Base-by-base conservation (phyloP, 495 filamentous ascomycete species). In the Aspergillus cristatus region DNA sequence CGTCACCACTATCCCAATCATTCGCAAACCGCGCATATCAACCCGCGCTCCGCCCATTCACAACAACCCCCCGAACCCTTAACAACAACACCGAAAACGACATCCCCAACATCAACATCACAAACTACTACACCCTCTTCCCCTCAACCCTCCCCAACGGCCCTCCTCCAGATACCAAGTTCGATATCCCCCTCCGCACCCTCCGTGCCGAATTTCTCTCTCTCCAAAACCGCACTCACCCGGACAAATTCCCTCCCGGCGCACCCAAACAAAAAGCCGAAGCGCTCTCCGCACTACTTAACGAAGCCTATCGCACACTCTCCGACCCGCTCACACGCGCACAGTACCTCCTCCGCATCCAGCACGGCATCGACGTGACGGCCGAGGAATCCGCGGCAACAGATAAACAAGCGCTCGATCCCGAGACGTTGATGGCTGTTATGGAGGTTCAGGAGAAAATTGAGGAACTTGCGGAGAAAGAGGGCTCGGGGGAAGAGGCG, bases 281-380 rank as follows among this genome's bases (percentile, higher is more conserved):
- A 58, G 78, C 72, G 1, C 67, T 79, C 4, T 89, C 82, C 3
- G 75, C 86, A 7, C 71, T 72, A 14, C 84, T 97, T 57, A 94
- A 95, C 66, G 75, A 84, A 34, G 91, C 91, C 0, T 96, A 93
- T 71, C 78, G 74, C 43, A 93, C 86, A 6, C 75, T 98, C 1
- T 60, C 71, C 14, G 68, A 78, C 40, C 87, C 91, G 20, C 68
- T 98, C 2, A 60, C 68, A 18, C 74, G 91, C 7, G 86, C 89
- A 32, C 86, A 94, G 51, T 94, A 98, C 54, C 63, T 97, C 4
- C 70, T 96, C 0, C 64, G 62, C 7, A 55, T 65, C 34, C 65
- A 78, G 33, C 74, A 79, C 16, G 85, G 80, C 0, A 71, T 89
- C 8, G 84, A 95, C 44, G 74, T 93, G 0, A 58, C 57, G 12